phyloP scores from a whole-genome alignment of 2,329 filamentous ascomycete genomes.

The Ceratocystis ficicola region DNA sequence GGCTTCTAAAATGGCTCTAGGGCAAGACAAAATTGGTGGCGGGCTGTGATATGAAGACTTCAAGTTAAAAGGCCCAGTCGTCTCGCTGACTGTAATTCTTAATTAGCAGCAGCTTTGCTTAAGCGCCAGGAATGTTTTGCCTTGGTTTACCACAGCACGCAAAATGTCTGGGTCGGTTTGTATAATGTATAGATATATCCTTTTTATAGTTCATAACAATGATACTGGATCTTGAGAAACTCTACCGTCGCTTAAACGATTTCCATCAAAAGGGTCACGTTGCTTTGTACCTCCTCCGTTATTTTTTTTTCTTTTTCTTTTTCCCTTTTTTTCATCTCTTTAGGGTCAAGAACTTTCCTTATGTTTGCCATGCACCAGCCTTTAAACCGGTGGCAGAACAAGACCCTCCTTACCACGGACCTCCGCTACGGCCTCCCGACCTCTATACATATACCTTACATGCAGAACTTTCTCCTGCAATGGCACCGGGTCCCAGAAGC shows the following conservation, averaged over 20 bases:
- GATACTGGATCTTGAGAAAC: conserved; percentile 8
- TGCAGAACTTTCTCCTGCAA: conserved; percentile 34
- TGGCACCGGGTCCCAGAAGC: conserved; percentile 42
- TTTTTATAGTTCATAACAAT: conserved; percentile 11
- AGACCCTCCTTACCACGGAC: conserved; percentile 32
- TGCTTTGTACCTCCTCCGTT: background rate
- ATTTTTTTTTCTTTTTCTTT: conserved; percentile 2
- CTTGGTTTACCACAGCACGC: background rate
- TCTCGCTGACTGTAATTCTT: background rate
- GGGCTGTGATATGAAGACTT: background rate
- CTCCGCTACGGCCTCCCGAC: conserved; percentile 26
- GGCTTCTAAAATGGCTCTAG: conserved; percentile 16
- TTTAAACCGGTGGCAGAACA: conserved; percentile 13
- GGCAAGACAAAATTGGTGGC: background rate
- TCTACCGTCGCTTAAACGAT: background rate
- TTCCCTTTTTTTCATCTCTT: background rate
- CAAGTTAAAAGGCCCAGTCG: background rate
- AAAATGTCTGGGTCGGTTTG: background rate
- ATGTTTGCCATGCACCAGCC: background rate
- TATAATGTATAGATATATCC: background rate
- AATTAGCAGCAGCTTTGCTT: background rate
- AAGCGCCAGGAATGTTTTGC: background rate
- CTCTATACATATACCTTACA: conserved; percentile 33
- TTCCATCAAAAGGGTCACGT: background rate
- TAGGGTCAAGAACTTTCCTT: too few relatives aligned